Evolutionary conservation across 2,329 filamentous ascomycete species (phyloP).

Genomic region (Chaetomiaceae sp.): DNA sequence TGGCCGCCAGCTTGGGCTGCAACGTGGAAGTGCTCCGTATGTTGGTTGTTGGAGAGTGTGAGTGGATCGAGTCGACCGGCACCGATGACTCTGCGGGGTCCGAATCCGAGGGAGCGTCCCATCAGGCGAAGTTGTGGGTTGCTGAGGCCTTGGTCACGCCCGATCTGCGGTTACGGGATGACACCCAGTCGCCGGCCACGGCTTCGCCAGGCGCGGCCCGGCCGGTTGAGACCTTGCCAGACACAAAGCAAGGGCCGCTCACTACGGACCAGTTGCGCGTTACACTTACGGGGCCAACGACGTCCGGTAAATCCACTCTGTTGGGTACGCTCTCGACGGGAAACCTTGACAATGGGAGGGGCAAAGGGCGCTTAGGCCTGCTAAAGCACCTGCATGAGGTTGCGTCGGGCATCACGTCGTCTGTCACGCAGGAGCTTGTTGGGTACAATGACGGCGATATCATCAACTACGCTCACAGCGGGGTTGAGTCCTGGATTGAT

Average conservation of each 20-base stretch:
- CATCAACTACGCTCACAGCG: constrained; percentile 80
- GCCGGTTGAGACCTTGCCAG: constrained; percentile 16
- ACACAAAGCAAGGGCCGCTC: constrained; percentile 43
- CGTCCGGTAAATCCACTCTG: constrained; percentile 87
- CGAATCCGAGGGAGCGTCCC: constrained; percentile 27
- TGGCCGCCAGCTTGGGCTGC: constrained; percentile 91
- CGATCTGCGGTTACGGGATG: constrained; percentile 46
- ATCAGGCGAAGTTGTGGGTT: constrained; percentile 67
- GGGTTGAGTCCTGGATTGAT: constrained; percentile 90
- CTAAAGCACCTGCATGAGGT: constrained; percentile 93
- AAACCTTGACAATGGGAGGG: constrained; percentile 83
- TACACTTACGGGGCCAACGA: constrained; percentile 83
- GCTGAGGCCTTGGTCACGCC: constrained; percentile 87
- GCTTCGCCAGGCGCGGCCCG: constrained; percentile 8
- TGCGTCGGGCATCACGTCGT: constrained; percentile 86
- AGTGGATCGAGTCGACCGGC: constrained; percentile 52
- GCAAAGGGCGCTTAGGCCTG: constrained; percentile 81
- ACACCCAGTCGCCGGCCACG: constrained; percentile 16
- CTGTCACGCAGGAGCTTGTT: constrained; percentile 87
- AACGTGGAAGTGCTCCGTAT: constrained; percentile 74
- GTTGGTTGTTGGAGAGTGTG: constrained; percentile 80
- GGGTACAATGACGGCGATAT: constrained; percentile 65
- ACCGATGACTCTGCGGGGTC: constrained; percentile 34
- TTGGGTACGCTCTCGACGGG: constrained; percentile 85
- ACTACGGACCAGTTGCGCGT: constrained; percentile 73